These are phyloP conservation scores for Leishmania martiniquensis DNA, from an alignment of 208 protist genomes.

Conservation along the genomic window DNA sequence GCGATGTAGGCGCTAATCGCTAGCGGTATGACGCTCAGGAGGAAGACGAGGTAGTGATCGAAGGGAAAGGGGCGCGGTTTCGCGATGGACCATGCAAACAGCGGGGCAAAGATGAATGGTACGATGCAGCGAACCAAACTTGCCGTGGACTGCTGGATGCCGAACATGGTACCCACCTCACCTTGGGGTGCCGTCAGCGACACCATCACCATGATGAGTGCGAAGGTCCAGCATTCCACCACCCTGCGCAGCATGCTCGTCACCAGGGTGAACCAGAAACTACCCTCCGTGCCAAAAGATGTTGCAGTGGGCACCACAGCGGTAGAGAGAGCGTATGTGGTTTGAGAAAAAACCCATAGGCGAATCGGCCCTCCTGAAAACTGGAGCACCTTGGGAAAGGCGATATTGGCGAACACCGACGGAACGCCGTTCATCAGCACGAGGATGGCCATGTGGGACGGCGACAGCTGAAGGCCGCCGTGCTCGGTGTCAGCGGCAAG, in stretches of 20 bases:
- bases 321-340: slow-evolving; percentile 33
- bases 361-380: slow-evolving; percentile 32
- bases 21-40: slow-evolving; percentile 56
- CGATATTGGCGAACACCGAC: slow-evolving; percentile 55
- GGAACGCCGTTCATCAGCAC: slow-evolving; percentile 54
- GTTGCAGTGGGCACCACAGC: slow-evolving; percentile 37
- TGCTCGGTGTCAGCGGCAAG: slow-evolving; percentile 23
- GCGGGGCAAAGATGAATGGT: slow-evolving; percentile 61
- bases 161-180: slow-evolving; percentile 74
- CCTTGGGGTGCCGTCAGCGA: slow-evolving; percentile 62
- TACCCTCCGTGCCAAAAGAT: slow-evolving; percentile 18
- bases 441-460: slow-evolving; percentile 40
- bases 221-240: slow-evolving; percentile 61
- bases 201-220: slow-evolving; percentile 61
- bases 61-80: slow-evolving; percentile 54
- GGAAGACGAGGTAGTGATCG: slow-evolving; percentile 75
- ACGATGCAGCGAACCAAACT: slow-evolving; percentile 63
- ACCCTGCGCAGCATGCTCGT: slow-evolving; percentile 57
- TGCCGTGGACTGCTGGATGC: slow-evolving; percentile 71
- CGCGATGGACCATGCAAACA: slow-evolving; percentile 85
- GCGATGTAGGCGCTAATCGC: slow-evolving; percentile 34
- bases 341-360: slow-evolving; percentile 50
- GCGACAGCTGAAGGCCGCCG: slow-evolving; percentile 45
- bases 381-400: slow-evolving; percentile 38
- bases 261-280: slow-evolving; percentile 51